phyloP scores from a whole-genome alignment of 2,329 filamentous ascomycete species.

The Nemania sp. region DNA sequence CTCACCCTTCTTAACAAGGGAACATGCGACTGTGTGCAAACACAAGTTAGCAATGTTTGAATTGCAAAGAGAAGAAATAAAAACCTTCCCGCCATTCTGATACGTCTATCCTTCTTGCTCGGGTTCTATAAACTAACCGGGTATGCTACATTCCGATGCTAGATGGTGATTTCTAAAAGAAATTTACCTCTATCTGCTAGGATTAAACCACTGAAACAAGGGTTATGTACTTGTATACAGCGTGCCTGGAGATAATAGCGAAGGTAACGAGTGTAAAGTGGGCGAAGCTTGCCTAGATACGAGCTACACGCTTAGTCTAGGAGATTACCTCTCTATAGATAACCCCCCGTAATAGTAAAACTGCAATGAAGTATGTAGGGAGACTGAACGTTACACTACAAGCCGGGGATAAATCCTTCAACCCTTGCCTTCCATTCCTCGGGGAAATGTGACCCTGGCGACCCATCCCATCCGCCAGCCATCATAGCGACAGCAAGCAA shows the following conservation, averaged over 20 bases:
- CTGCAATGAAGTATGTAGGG: not conserved
- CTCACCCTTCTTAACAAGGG: conserved; percentile 7
- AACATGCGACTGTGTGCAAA: not conserved
- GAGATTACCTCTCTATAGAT: not conserved
- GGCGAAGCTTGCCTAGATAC: too few relatives aligned
- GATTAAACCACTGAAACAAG: not conserved
- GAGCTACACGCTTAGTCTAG: too few relatives aligned
- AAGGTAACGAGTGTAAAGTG: too few relatives aligned
- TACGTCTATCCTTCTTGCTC: not conserved
- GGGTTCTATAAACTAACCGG: not conserved
- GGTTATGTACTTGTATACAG: not conserved
- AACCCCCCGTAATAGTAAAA: not conserved
- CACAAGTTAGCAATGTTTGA: not conserved
- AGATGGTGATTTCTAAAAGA: too few relatives aligned
- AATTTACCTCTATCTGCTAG: not conserved
- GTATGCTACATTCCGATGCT: too few relatives aligned
- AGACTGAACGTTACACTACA: conserved; percentile 42
- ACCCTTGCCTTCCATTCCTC: conserved; percentile 60
- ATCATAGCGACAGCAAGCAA: conserved; percentile 67
- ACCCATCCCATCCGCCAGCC: conserved; percentile 67
- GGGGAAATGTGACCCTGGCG: conserved; percentile 60
- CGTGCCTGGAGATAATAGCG: not conserved
- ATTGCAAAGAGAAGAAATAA: conserved; percentile 1
- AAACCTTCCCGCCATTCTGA: not conserved
- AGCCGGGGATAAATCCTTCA: conserved; percentile 60